Conservation (phyloP, 169 alveolate species). For the Plasmodium ovale region DNA sequence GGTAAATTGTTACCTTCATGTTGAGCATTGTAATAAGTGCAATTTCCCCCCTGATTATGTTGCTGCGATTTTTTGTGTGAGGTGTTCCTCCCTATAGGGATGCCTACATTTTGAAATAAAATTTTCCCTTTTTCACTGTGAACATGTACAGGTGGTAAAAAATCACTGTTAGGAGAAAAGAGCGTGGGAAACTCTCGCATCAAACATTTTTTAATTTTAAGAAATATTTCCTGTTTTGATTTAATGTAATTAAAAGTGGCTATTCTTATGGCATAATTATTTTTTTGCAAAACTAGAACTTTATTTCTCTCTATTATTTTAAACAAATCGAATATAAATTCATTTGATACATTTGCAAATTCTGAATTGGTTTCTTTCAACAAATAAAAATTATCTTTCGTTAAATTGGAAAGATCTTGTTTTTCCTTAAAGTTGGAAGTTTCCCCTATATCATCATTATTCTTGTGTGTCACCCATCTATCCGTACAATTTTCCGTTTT, state of each 20-base stretch:
- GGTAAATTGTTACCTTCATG: too few species aligned
- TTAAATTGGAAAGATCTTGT: constrained; percentile 2
- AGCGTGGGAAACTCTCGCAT: neutral
- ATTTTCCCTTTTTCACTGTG: too few species aligned
- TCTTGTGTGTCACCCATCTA: neutral
- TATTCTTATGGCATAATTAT: constrained; percentile 27
- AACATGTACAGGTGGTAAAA: too few species aligned
- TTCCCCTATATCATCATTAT: neutral
- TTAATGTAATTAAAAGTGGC: neutral
- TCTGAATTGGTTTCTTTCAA: constrained; percentile 12
- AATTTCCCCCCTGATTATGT: too few species aligned
- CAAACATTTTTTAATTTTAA: constrained; percentile 17
- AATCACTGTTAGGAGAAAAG: too few species aligned
- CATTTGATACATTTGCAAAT: constrained; percentile 29
- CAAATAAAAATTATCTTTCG: constrained; percentile 21
- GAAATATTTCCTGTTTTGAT: neutral
- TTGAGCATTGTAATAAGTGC: too few species aligned
- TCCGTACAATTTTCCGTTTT: neutral
- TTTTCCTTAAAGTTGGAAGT: neutral
- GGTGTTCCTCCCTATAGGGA: neutral
- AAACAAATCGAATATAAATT: constrained; percentile 10
- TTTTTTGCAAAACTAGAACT: constrained; percentile 26
- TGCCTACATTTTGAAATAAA: neutral
- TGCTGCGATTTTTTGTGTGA: too few species aligned
- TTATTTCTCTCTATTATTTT: constrained; percentile 31